Evolutionary conservation across 2,329 filamentous ascomycete species (phyloP), one percentile per base, ranked within the genome.

Genomic region (Aureobasidium mangrovei): DNA sequence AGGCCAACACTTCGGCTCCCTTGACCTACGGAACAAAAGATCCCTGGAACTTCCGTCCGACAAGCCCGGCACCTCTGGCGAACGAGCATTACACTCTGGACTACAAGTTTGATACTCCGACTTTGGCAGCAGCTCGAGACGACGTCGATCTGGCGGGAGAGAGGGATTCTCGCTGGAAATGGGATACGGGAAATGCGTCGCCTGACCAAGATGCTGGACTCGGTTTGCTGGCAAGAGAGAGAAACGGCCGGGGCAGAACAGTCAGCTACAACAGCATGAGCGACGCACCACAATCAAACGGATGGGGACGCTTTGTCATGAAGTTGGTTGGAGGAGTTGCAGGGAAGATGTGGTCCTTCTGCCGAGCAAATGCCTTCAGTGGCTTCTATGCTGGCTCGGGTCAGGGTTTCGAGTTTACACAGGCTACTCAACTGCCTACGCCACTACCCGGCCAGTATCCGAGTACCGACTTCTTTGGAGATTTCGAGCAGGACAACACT

Each of bases 331-430:
- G 82, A 1, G 81, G 77, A 29, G 80, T 86, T 3, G 81, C 86
- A 1, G 86, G 88, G 18, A 91, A 85, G 63, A 82, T 95, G 0
- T 90, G 88, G 79, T 81, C 90, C 61, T 93, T 95, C 63, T 95
- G 91, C 72, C 72, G 74, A 0, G 81, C 74, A 3, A 73, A 66
- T 27, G 81, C 86, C 0, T 94, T 96, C 64, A 79, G 80, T 53
- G 91, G 91, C 0, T 96, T 96, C 67, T 84, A 91, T 58, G 89
- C 91, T 9, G 91, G 91, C 6, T 88, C 86, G 3, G 91, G 91
- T 7, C 76, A 75, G 57, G 83, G 82, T 28, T 95, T 91, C 64
- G 73, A 78, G 5, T 72, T 88, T 60, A 66, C 74, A n/a, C 54
- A 56, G 27, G 4, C 44, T 39, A 36, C 53, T 7, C 33, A 58